Evolutionary conservation across 257 asterid genomes (phyloP).

Genomic region (Lavandula angustifolia): DNA sequence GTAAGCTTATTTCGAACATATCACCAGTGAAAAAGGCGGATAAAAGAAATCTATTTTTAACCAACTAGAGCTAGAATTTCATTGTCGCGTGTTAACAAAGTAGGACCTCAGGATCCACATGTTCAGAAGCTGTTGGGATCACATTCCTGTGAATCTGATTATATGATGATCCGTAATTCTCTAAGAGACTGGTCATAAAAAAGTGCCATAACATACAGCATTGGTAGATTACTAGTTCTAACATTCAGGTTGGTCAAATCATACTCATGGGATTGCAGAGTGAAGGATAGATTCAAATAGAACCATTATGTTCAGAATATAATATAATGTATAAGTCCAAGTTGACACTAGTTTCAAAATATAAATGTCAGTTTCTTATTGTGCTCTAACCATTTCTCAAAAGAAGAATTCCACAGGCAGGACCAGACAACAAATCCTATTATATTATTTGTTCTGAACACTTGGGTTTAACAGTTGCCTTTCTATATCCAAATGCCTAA

Average conservation of each 20-base stretch:
- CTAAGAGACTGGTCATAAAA: background rate
- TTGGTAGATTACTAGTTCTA: background rate
- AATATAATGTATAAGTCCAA: constrained; percentile 6
- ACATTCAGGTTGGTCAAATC: constrained; percentile 16
- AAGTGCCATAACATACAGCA: background rate
- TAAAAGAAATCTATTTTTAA: too few species aligned
- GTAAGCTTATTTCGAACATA: background rate
- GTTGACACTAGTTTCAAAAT: background rate
- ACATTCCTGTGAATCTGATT: constrained; percentile 19
- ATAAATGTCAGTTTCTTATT: background rate
- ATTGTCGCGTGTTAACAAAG: background rate
- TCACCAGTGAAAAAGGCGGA: background rate
- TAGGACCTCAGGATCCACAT: background rate
- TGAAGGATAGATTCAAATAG: background rate
- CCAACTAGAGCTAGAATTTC: background rate
- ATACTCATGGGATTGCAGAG: constrained; percentile 7
- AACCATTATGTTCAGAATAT: background rate
- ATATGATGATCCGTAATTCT: background rate
- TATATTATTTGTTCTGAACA: background rate
- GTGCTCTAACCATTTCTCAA: background rate
- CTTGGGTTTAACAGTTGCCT: background rate
- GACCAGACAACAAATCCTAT: constrained; percentile 2
- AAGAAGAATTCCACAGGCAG: background rate
- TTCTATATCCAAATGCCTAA: background rate
- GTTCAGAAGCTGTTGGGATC: background rate